These are phyloP conservation scores for Trichoderma endophyticum DNA, from an alignment of 2,329 filamentous ascomycete genomes.

Conservation along the genomic window DNA sequence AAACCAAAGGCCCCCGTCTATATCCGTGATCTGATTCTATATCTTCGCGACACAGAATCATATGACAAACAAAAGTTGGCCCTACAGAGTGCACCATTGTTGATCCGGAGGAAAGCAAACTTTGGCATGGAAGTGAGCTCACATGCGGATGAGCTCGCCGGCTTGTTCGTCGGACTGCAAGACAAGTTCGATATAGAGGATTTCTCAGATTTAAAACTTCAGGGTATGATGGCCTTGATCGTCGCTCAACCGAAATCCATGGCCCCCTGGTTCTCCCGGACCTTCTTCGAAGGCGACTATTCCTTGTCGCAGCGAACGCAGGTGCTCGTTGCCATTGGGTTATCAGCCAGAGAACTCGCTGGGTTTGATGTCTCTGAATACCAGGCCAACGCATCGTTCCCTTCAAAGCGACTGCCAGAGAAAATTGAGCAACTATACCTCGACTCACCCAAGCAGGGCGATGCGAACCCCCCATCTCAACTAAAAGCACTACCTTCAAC, in stretches of 20 bases:
- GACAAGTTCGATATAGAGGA: constrained; percentile 79
- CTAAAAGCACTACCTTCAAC: constrained; percentile 54
- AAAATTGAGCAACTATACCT: constrained; percentile 71
- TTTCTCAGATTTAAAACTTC: constrained; percentile 72
- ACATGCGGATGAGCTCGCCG: constrained; percentile 77
- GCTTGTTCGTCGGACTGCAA: constrained; percentile 73
- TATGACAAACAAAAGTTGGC: constrained; percentile 82
- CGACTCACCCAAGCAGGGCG: constrained; percentile 28
- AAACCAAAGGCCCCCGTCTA: constrained; percentile 87
- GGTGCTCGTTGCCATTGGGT: constrained; percentile 75
- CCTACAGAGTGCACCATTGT: constrained; percentile 67
- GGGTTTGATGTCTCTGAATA: constrained; percentile 64
- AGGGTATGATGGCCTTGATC: constrained; percentile 78
- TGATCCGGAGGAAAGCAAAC: constrained; percentile 84
- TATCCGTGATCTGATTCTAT: constrained; percentile 76
- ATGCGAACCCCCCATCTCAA: constrained; percentile 29
- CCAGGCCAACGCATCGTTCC: constrained; percentile 57
- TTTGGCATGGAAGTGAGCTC: constrained; percentile 87
- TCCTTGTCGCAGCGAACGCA: constrained; percentile 80
- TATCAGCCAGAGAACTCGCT: constrained; percentile 80
- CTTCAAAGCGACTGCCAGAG: constrained; percentile 74
- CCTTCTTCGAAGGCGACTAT: constrained; percentile 90
- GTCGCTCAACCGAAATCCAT: constrained; percentile 73
- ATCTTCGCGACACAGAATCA: constrained; percentile 75
- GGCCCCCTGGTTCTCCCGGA: constrained; percentile 78